Base-by-base conservation (phyloP, 1,284 basidiomycete genomes). In the Cryptococcus depauperatus region DNA sequence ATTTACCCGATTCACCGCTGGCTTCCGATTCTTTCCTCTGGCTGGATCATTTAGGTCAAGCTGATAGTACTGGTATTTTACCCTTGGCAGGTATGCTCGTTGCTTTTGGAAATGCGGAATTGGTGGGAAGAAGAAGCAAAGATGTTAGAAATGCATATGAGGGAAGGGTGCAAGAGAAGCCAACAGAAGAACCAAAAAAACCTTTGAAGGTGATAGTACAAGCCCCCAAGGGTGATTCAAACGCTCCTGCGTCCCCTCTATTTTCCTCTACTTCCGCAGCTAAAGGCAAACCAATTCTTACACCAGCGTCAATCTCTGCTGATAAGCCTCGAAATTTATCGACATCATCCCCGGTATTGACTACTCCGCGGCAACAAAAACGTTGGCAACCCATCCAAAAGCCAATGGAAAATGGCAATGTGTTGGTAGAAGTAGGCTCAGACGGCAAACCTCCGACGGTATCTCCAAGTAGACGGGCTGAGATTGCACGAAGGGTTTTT, bases 101-200 rank as follows among this genome's bases (percentile, higher is more conserved):
- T 5, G 61, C 62, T 2, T 60, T 71, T 34, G 46, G 57, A 3
- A 73, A 73, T 51, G 67, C 70, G 18, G 72, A 73, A 40, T 19
- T 57, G 32, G 42, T 47, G 6, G 53, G 51, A 4, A 47, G 43
- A 35, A 43, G 35, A 21, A 44, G 32, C 22, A 50, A n/a, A 35
- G 30, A 13, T n/a, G 25, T 16, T 16, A 28, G 27, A 14, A 4
- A 25, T 44, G 27, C 40, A 14, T 18, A 18, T 18, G 28, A 30
- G n/a, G 6, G 39, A 10, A 21, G 23, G 10, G 26, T n/a, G 40
- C 29, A 26, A 34, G 13, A 33, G 40, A 25, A 10, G 38, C 19
- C 18, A 19, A 13, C 18, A 18, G 4, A n/a, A n/a, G n/a, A 25
- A 14, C 22, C 18, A 5, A 14, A 26, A 13, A 28, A 32, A 14